Conservation (phyloP, 495 filamentous ascomycete genomes). For the Umbilicaria muhlenbergii region DNA sequence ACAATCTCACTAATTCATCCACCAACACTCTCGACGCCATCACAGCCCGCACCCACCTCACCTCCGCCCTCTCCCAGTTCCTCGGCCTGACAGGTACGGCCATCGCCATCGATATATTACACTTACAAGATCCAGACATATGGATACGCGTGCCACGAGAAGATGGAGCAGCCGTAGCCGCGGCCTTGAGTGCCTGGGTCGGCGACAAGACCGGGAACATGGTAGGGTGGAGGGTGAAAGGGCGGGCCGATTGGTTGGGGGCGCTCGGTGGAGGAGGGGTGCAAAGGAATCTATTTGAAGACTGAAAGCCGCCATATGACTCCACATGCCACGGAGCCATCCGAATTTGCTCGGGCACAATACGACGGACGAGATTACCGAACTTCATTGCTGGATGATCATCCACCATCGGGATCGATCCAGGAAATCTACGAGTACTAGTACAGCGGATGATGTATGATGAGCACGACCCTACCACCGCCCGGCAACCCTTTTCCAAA, state of each 20-base stretch:
- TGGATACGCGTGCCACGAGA: constrained; percentile 65
- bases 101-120: constrained; percentile 68
- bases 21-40: constrained; percentile 46
- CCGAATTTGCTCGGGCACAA: no score
- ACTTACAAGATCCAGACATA: constrained; percentile 35
- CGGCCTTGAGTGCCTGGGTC: constrained; percentile 48
- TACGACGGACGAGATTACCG: no score
- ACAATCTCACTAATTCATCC: constrained; percentile 7
- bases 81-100: constrained; percentile 62
- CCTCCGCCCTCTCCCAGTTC: constrained; percentile 59
- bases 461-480: background rate
- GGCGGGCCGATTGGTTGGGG: constrained; percentile 38
- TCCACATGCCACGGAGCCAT: no score
- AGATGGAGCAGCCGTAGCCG: constrained; percentile 50
- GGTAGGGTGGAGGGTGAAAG: constrained; percentile 42
- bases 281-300: constrained; percentile 22
- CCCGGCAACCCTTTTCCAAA: no score
- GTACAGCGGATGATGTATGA: background rate
- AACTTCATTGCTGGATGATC: no score
- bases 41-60: constrained; percentile 58
- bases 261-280: constrained; percentile 28
- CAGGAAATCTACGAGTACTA: background rate
- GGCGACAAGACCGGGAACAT: constrained; percentile 24
- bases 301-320: no score
- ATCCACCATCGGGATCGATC: background rate